phyloP scores from a whole-genome alignment of 805 yeast species.

The Saccharomycopsis sp. region DNA sequence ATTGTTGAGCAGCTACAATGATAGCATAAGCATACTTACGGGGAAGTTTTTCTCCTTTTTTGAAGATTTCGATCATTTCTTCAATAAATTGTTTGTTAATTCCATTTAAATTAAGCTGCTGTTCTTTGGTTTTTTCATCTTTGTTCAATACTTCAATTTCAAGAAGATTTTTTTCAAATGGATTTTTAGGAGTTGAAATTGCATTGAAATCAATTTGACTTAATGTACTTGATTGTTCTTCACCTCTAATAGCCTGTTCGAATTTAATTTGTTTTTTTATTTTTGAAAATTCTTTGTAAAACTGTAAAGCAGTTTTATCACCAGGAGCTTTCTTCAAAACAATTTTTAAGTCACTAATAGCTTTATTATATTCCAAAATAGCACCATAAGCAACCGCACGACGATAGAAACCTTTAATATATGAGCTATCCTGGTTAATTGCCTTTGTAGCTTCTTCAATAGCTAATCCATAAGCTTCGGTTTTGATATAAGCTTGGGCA shows the following conservation, averaged over 20 bases:
- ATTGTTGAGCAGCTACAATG: constrained; percentile 54
- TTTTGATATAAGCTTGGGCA: constrained; percentile 80
- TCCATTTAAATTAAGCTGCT: constrained; percentile 28
- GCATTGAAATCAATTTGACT: constrained; percentile 35
- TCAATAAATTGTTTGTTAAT: constrained; percentile 46
- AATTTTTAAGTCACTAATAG: constrained; percentile 54
- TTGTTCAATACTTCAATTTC: constrained; percentile 22
- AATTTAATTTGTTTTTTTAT: constrained; percentile 67
- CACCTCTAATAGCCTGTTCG: constrained; percentile 76
- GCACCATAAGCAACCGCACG: constrained; percentile 78
- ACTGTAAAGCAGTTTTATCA: constrained; percentile 56
- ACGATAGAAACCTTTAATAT: constrained; percentile 76
- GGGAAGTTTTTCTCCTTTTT: constrained; percentile 64
- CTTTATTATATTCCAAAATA: constrained; percentile 62
- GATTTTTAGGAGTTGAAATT: not conserved
- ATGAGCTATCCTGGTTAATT: constrained; percentile 51
- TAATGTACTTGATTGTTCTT: constrained; percentile 43
- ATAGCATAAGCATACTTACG: constrained; percentile 77
- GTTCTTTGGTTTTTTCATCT: constrained; percentile 17
- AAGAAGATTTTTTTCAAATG: constrained; percentile 10
- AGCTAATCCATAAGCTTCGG: constrained; percentile 82
- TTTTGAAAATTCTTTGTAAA: constrained; percentile 51
- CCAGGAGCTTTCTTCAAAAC: constrained; percentile 55
- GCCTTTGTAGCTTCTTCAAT: constrained; percentile 70
- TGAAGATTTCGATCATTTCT: constrained; percentile 60